Conservation (phyloP, 1,284 basidiomycete species). For the Somion occarium region DNA sequence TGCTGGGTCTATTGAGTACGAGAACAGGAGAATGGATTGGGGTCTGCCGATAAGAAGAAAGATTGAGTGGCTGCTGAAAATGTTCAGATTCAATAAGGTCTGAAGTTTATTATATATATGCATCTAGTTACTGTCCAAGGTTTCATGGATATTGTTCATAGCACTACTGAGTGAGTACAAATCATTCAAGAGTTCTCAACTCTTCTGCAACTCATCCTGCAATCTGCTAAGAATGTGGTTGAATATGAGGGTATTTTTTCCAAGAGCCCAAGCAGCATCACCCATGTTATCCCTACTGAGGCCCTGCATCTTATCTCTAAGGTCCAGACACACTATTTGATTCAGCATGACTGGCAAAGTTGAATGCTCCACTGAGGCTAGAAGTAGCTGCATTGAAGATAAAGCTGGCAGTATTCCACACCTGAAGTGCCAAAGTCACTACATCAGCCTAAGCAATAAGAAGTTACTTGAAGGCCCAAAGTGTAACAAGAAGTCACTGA, state of each 20-base stretch:
- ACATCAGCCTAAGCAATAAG: too few species aligned
- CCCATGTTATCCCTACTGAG: conserved; percentile 73
- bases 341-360: conserved; percentile 34
- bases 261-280: conserved; percentile 60
- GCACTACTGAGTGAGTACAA: conserved; percentile 76
- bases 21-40: conserved; percentile 71
- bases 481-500: too few species aligned
- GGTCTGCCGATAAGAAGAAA: conserved; percentile 54
- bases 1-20: conserved; percentile 40
- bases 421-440: too few species aligned
- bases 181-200: conserved; percentile 90
- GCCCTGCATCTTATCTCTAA: conserved; percentile 52
- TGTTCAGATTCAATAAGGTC: background rate
- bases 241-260: conserved; percentile 76
- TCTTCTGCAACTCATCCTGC: conserved; percentile 90
- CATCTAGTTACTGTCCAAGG: conserved; percentile 80
- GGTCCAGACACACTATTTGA: conserved; percentile 30
- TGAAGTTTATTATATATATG: conserved; percentile 24
- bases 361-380: conserved; percentile 38
- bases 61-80: conserved; percentile 44
- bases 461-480: too few species aligned
- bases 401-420: background rate
- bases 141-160: conserved; percentile 91
- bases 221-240: conserved; percentile 78
- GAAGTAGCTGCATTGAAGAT: conserved; percentile 17